phyloP scores from a whole-genome alignment of 2,329 filamentous ascomycete genomes.

The Trichoderma aggressivum region DNA sequence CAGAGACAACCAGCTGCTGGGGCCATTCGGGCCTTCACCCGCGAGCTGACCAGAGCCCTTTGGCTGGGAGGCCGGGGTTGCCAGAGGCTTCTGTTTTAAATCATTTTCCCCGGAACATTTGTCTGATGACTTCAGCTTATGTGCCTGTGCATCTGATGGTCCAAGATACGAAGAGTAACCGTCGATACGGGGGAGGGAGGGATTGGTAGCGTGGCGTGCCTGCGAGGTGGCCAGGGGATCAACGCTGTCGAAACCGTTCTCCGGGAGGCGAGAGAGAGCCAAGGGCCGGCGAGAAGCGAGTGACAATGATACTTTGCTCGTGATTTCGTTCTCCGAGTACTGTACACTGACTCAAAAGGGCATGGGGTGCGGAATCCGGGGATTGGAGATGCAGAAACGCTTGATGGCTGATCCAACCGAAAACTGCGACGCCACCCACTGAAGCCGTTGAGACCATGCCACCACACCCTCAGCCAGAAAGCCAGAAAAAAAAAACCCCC shows the following conservation, averaged over 20 bases:
- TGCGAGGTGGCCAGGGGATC: neutral
- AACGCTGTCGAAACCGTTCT: neutral
- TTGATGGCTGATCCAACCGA: neutral
- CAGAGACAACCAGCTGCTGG: slow-evolving; percentile 1
- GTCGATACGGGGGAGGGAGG: slow-evolving; percentile 1
- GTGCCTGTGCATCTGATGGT: neutral
- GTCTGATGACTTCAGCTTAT: neutral
- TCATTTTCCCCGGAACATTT: neutral
- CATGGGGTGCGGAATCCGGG: neutral
- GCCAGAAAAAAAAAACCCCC: too few relatives aligned
- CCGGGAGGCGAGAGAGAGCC: neutral
- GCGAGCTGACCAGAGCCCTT: slow-evolving; percentile 7
- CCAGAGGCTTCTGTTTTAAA: neutral
- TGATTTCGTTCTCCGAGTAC: neutral
- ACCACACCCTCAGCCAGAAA: neutral
- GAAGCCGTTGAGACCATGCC: neutral
- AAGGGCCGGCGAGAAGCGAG: neutral
- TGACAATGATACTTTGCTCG: neutral
- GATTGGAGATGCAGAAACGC: neutral
- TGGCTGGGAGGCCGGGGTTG: neutral
- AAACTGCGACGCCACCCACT: neutral
- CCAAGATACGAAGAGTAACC: neutral
- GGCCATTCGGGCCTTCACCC: slow-evolving; percentile 19
- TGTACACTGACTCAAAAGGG: neutral
- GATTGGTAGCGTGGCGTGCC: slow-evolving; percentile 1